Conservation (phyloP, 495 filamentous ascomycete species). For the Penicillium alfredii region DNA sequence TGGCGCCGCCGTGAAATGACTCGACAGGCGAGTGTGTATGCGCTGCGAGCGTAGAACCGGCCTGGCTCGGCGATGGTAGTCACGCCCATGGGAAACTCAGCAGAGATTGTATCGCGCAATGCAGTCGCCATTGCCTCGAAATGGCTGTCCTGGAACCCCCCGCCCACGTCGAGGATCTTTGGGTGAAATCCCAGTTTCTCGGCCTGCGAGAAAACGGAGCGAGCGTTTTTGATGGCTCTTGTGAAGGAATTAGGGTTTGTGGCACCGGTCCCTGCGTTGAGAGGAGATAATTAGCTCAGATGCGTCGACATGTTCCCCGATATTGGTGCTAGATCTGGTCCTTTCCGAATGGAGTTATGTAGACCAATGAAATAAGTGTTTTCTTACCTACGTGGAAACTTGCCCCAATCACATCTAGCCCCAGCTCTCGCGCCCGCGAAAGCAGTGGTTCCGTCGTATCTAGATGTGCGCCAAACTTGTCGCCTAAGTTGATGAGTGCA, state of each 20-base stretch:
- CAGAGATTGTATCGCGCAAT: conserved; percentile 5
- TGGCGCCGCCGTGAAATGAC: conserved; percentile 25
- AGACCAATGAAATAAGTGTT: no score
- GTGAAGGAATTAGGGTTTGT: conserved; percentile 17
- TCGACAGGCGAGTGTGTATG: conserved; percentile 25
- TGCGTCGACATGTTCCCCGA: no score
- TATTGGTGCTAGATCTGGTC: no score
- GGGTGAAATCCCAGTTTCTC: conserved; percentile 9
- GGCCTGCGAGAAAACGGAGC: conserved; percentile 17
- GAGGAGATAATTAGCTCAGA: no score
- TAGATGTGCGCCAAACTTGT: conserved; percentile 28
- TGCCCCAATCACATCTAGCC: conserved; percentile 25
- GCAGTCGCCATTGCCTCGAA: conserved; percentile 19
- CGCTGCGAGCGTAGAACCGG: conserved; percentile 21
- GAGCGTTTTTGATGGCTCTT: conserved; percentile 22
- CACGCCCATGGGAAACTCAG: conserved; percentile 12
- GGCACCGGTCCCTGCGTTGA: conserved; percentile 27
- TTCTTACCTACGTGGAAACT: conserved; percentile 36
- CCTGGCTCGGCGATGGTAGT: conserved; percentile 30
- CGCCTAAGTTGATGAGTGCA: conserved; percentile 19
- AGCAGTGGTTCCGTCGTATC: conserved; percentile 17
- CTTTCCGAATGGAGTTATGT: no score
- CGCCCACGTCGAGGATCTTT: conserved; percentile 26
- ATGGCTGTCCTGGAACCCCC: conserved; percentile 24
- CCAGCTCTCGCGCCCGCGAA: conserved; percentile 18